phyloP scores from a whole-genome alignment of 176 grass and related monocot species.

The Phyllostachys edulis region DNA sequence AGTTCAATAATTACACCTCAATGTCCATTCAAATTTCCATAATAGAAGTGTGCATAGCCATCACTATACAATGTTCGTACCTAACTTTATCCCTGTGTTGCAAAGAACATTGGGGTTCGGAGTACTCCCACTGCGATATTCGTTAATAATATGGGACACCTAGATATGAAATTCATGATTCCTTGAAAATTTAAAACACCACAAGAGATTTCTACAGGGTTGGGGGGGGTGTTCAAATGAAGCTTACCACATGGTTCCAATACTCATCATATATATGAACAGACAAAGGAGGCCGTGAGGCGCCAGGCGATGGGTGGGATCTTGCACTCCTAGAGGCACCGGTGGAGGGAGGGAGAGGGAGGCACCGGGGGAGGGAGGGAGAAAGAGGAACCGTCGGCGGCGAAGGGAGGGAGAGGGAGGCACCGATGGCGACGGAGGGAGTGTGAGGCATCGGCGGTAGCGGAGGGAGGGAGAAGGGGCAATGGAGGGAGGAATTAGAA shows the following conservation, averaged over 20 bases:
- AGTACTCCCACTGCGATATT: constrained; percentile 79
- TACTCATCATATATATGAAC: constrained; percentile 95
- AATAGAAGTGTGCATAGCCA: not conserved
- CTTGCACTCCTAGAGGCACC: too few species aligned
- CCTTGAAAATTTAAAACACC: not conserved
- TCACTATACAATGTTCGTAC: constrained; percentile 35
- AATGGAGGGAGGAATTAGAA: too few species aligned
- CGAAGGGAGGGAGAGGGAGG: too few species aligned
- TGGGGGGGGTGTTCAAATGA: not conserved
- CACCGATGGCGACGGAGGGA: too few species aligned
- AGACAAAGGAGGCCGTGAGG: too few species aligned
- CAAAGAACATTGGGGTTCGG: constrained; percentile 96
- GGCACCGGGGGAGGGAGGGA: too few species aligned
- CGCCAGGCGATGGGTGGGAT: too few species aligned
- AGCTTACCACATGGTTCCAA: constrained; percentile 93
- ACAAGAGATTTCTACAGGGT: not conserved
- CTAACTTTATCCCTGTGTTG: constrained; percentile 98
- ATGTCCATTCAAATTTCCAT: constrained; percentile 2
- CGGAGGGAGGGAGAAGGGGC: too few species aligned
- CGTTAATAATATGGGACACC: constrained; percentile 94
- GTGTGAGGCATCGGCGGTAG: too few species aligned
- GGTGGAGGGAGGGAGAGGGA: too few species aligned
- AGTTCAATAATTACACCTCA: not conserved
- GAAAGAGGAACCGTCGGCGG: too few species aligned
- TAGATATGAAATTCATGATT: constrained; percentile 41